Conservation (phyloP, 768 basidiomycete species). For the Lactarius quietus region DNA sequence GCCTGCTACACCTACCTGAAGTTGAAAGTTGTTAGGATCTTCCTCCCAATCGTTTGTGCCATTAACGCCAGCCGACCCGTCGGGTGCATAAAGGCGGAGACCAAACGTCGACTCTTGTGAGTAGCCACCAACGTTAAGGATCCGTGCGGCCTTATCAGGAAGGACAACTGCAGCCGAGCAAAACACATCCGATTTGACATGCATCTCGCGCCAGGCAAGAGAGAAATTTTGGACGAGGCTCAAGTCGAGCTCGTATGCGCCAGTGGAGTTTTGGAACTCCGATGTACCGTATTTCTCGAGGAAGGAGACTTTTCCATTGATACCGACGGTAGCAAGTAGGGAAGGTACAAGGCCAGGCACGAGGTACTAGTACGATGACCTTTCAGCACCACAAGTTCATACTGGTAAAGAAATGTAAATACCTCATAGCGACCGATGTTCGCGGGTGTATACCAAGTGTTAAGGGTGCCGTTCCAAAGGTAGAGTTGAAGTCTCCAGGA, state of each 20-base stretch:
- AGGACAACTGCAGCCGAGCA: constrained; percentile 71
- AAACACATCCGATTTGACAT: constrained; percentile 75
- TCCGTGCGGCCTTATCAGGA: constrained; percentile 67
- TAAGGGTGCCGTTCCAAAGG: neutral
- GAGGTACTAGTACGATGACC: constrained; percentile 35
- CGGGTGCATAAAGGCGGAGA: constrained; percentile 67
- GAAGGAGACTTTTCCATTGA: constrained; percentile 80
- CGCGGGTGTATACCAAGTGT: neutral
- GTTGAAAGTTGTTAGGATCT: constrained; percentile 48
- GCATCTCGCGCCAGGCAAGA: constrained; percentile 70
- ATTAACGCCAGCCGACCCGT: constrained; percentile 63
- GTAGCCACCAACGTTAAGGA: constrained; percentile 69
- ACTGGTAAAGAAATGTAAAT: neutral
- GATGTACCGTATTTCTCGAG: constrained; percentile 71
- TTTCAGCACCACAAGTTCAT: neutral
- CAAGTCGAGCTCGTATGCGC: constrained; percentile 74
- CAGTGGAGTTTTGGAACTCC: constrained; percentile 61
- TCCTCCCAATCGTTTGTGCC: constrained; percentile 82
- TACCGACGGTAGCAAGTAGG: constrained; percentile 67
- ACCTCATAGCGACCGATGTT: neutral
- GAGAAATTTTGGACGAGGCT: constrained; percentile 44
- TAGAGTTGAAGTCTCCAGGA: constrained; percentile 27
- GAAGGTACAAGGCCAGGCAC: constrained; percentile 64
- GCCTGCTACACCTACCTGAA: constrained; percentile 49
- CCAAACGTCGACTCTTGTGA: constrained; percentile 68